Conservation (phyloP, 2,329 filamentous ascomycete species). For the Fusarium denticulatum region DNA sequence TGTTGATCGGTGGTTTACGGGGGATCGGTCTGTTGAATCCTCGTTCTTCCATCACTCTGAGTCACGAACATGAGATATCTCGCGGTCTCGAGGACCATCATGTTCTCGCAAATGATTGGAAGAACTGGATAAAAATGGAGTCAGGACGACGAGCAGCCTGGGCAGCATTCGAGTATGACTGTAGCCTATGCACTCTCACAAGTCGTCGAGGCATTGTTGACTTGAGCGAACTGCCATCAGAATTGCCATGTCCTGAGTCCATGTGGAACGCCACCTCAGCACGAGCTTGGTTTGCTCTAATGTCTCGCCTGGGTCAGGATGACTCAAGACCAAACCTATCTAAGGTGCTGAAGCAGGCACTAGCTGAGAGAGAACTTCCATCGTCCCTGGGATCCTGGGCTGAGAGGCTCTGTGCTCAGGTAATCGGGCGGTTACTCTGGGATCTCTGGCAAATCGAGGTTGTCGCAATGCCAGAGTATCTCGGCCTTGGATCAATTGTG, state of each 20-base stretch:
- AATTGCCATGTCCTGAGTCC: not conserved
- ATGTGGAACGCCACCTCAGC: not conserved
- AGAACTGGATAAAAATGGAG: not conserved
- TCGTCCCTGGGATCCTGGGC: not conserved
- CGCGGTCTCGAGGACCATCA: not conserved
- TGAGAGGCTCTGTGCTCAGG: not conserved
- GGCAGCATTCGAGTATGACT: slow-evolving; percentile 3
- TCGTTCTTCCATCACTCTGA: not conserved
- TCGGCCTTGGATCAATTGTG: not conserved
- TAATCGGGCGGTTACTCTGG: not conserved
- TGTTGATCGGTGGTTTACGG: not conserved
- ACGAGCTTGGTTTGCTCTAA: not conserved
- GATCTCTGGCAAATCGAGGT: not conserved
- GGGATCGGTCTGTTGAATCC: not conserved
- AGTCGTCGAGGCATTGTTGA: not conserved
- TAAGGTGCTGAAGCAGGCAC: not conserved
- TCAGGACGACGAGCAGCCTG: not conserved
- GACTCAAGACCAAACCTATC: not conserved
- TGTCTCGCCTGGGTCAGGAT: not conserved
- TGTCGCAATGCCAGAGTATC: not conserved
- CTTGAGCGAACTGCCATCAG: not conserved
- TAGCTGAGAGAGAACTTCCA: not conserved
- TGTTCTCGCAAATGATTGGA: not conserved
- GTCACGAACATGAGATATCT: not conserved
- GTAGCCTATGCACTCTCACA: not conserved